Evolutionary conservation across 1,139 yeast species (phyloP), one percentile per base, ranked within the genome.

Genomic region (Yamadazyma diospyri): DNA sequence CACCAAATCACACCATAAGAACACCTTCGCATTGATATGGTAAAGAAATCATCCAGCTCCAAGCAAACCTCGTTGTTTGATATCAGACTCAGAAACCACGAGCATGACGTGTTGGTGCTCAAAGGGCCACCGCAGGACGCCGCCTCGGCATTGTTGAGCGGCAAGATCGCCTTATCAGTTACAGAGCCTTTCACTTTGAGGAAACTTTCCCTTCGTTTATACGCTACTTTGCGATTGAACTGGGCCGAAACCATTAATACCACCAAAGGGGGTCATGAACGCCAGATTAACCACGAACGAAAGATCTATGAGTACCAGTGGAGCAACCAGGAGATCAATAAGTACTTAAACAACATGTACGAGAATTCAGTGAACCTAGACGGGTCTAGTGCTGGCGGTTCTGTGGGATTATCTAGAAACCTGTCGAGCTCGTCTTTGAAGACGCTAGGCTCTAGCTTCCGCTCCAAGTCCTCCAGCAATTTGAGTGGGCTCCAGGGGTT

Each of bases 41-140:
- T 43, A 1, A 45, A 45, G 27, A 45, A 44, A 25, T 9, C 38
- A 3, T 11, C 23, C 14, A 24, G 42, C 4, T 37, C 51, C 3
- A 55, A 47, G 36, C 56, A 50, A 28, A 48, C 81, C 1, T 63
- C 81, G 2, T 57, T 78, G 25, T 76, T 79, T 48, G 85, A 78
- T 38, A 76, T 81, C 41, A 61, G 88, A 35, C 58, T 81, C 29
- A 72, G 75, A 34, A 77, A 85, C 29, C 61, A 73, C 10, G 94
- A 85, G 30, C 82, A 81, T 43, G 95, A 88, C 51, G 94, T 88
- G 6, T 61, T 92, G 13, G 76, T 92, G 4, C 57, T 92, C 23
- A 81, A 89, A 47, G 98, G 98, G 1, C 50, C 77, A 2, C 76
- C 83, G 2, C 72, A 73, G 29, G 92, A 81, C 36, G 95, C 97